A percentile compares a stretch with the other conserved stretches of the same genome.
These are phyloP conservation scores for Gyrodon lividus DNA, from an alignment of 768 basidiomycete species.

Conservation along the genomic window DNA sequence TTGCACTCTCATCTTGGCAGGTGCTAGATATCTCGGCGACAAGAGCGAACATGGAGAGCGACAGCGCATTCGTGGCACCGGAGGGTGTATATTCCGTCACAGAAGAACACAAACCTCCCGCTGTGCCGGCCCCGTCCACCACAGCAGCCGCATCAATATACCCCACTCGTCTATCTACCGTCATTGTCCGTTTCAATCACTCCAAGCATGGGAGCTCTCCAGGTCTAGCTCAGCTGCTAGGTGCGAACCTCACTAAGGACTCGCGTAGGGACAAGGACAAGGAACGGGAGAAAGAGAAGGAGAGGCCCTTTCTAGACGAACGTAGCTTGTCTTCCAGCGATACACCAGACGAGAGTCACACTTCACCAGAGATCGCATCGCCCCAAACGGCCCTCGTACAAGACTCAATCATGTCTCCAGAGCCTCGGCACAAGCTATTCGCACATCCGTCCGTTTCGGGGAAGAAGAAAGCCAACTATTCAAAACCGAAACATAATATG, in stretches of 20 bases:
- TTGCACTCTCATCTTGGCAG: too few relatives aligned
- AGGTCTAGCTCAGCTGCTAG: slow-evolving; percentile 66
- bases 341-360: slow-evolving; percentile 58
- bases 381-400: slow-evolving; percentile 35
- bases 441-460: slow-evolving; percentile 43
- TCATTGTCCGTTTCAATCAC: slow-evolving; percentile 61
- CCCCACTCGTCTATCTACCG: slow-evolving; percentile 62
- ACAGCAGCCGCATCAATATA: slow-evolving; percentile 35
- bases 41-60: slow-evolving; percentile 63
- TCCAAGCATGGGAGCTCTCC: slow-evolving; percentile 53
- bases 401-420: slow-evolving; percentile 26
- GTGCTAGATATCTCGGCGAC: slow-evolving; percentile 6
- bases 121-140: slow-evolving; percentile 39
- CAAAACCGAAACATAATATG: slow-evolving; percentile 88
- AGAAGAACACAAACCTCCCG: slow-evolving; percentile 76
- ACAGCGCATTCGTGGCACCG: slow-evolving; percentile 82
- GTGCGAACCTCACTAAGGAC: slow-evolving; percentile 58
- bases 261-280: slow-evolving; percentile 44
- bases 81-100: slow-evolving; percentile 89
- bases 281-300: slow-evolving; percentile 39
- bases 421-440: slow-evolving; percentile 57
- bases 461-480: slow-evolving; percentile 61
- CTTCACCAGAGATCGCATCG: slow-evolving; percentile 40
- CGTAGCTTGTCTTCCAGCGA: slow-evolving; percentile 82
- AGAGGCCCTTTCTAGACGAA: slow-evolving; percentile 47